Evolutionary conservation across 352 stramenopile species (phyloP).

Genomic region (Globisporangium echinulatum): DNA sequence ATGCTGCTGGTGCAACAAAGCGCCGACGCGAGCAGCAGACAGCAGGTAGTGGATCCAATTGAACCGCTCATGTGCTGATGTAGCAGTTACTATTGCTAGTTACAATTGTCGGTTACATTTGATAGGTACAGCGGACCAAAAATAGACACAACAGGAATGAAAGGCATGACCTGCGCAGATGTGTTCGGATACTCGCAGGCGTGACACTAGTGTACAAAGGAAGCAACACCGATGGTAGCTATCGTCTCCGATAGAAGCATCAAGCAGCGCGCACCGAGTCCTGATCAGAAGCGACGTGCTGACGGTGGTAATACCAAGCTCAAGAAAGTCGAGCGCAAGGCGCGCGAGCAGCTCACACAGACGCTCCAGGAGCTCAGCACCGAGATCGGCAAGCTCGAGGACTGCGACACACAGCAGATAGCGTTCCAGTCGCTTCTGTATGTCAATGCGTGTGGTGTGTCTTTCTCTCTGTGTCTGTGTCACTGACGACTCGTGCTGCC

Average conservation of each 20-base stretch:
- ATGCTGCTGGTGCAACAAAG: too few relatives aligned
- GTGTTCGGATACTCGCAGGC: too few relatives aligned
- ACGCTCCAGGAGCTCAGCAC: conserved; percentile 35
- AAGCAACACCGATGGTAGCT: too few relatives aligned
- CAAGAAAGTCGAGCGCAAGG: conserved; percentile 39
- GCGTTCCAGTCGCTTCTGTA: conserved; percentile 46
- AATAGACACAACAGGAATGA: too few relatives aligned
- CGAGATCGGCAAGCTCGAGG: conserved; percentile 50
- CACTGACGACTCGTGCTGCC: background rate
- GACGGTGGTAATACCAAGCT: conserved; percentile 20
- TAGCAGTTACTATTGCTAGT: too few relatives aligned
- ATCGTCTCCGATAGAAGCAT: background rate
- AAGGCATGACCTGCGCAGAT: too few relatives aligned
- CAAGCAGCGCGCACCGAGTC: background rate
- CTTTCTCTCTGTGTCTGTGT: background rate
- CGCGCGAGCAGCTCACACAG: conserved; percentile 26
- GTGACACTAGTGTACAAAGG: too few relatives aligned
- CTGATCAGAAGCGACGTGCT: background rate
- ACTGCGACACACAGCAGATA: conserved; percentile 62
- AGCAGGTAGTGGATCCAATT: background rate
- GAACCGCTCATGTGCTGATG: background rate
- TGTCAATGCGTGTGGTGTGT: background rate
- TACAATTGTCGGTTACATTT: too few relatives aligned
- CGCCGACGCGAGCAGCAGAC: too few relatives aligned
- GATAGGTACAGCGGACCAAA: too few relatives aligned